A percentile compares a stretch with the other conserved stretches of the same genome.
Conservation (phyloP, 2,329 filamentous ascomycete species). For the Neoscytalidium dimidiatum region DNA sequence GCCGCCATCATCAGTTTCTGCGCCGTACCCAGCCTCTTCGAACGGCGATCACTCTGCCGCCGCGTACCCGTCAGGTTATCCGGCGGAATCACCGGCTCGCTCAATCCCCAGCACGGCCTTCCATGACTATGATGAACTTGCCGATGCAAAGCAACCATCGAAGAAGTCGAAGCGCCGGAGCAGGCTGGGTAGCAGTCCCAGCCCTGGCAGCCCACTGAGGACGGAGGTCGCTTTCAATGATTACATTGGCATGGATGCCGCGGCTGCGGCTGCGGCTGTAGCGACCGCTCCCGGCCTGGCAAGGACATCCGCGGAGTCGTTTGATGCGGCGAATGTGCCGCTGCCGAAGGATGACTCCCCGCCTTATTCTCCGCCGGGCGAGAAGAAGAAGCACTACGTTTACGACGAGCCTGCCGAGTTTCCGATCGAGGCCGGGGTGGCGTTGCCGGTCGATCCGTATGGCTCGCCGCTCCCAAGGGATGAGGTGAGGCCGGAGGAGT, state of each 20-base stretch:
- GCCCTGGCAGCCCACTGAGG: conserved; percentile 10
- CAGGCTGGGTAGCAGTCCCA: conserved; percentile 34
- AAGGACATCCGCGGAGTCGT: conserved; percentile 1
- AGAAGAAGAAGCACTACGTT: conserved; percentile 7
- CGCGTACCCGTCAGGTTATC: not conserved
- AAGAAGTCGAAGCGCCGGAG: conserved; percentile 49
- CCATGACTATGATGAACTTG: conserved; percentile 35
- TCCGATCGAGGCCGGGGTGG: not conserved
- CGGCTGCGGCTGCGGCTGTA: not conserved
- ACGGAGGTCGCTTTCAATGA: conserved; percentile 46
- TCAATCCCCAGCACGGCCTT: conserved; percentile 37
- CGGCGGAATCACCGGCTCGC: not conserved
- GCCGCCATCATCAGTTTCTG: not conserved
- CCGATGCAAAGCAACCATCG: conserved; percentile 42
- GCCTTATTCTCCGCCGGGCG: not conserved
- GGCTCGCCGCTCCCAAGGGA: not conserved
- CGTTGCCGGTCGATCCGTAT: not conserved
- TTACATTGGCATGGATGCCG: conserved; percentile 34
- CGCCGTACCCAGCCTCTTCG: not conserved
- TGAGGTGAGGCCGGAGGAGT: not conserved
- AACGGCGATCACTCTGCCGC: not conserved
- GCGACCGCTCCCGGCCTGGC: not conserved
- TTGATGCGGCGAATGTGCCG: conserved; percentile 12
- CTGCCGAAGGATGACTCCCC: conserved; percentile 16
- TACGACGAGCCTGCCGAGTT: conserved; percentile 19